These are phyloP conservation scores for Candida chauliodis DNA, from an alignment of 805 yeast genomes.

Conservation along the genomic window DNA sequence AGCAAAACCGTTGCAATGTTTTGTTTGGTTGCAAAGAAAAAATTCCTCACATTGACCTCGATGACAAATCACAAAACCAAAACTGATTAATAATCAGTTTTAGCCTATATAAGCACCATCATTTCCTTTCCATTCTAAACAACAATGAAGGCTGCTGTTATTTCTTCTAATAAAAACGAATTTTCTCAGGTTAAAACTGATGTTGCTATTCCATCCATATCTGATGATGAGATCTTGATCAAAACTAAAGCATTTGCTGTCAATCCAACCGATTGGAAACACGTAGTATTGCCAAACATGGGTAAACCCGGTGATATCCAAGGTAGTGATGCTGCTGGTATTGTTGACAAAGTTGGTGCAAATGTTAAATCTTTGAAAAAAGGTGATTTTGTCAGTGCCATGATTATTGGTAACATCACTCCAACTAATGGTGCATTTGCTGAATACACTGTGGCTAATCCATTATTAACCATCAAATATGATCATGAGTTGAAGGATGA, in stretches of 20 bases:
- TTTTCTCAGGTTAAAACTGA: conserved; percentile 1
- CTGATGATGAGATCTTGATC: conserved; percentile 16
- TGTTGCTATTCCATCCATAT: not conserved
- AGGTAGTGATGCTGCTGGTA: conserved; percentile 64
- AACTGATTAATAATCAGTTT: not conserved
- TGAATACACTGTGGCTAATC: conserved; percentile 45
- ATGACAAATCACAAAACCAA: not conserved
- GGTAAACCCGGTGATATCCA: conserved; percentile 45
- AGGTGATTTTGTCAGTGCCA: conserved; percentile 57
- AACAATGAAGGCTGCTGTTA: conserved; percentile 4
- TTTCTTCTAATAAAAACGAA: conserved; percentile 3
- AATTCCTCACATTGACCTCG: too few species aligned
- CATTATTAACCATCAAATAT: conserved; percentile 32
- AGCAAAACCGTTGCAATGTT: too few species aligned
- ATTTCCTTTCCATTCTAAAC: not conserved
- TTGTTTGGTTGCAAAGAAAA: too few species aligned
- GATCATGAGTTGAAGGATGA: not conserved
- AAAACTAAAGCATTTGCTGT: conserved; percentile 53
- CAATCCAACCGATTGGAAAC: conserved; percentile 75
- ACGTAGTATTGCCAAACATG: conserved; percentile 30
- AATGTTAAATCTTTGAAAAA: conserved; percentile 29
- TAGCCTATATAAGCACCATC: too few species aligned
- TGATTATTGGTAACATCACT: conserved; percentile 51
- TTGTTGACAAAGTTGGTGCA: conserved; percentile 50
- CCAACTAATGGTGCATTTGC: conserved; percentile 56